phyloP scores from a whole-genome alignment of 1,284 basidiomycete species.

The Pseudozyma thailandica region DNA sequence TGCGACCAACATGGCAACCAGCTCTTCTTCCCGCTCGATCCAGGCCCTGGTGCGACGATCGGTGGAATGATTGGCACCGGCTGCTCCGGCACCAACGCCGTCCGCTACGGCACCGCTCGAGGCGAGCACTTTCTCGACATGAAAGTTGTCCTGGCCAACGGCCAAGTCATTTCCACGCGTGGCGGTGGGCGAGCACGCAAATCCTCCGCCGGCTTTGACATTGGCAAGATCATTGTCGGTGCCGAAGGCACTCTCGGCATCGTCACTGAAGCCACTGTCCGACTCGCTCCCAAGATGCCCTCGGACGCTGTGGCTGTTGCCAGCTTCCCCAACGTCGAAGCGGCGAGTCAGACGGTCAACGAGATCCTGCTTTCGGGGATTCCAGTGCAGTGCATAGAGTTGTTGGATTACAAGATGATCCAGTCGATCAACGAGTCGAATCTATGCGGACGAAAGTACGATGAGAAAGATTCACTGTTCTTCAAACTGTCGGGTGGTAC shows the following conservation, averaged over 20 bases:
- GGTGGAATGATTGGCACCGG: conserved; percentile 86
- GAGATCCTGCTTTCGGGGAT: conserved; percentile 73
- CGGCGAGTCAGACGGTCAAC: conserved; percentile 77
- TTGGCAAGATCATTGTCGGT: conserved; percentile 90
- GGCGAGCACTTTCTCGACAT: conserved; percentile 63
- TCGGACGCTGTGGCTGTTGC: conserved; percentile 72
- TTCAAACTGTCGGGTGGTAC: conserved; percentile 55
- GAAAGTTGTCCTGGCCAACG: conserved; percentile 79
- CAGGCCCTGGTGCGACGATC: conserved; percentile 77
- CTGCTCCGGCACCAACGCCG: conserved; percentile 78
- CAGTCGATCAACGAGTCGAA: conserved; percentile 60
- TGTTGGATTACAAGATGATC: conserved; percentile 60
- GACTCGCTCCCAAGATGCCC: conserved; percentile 82
- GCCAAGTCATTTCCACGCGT: conserved; percentile 92
- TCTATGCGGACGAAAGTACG: conserved; percentile 66
- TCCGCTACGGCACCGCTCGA: conserved; percentile 87
- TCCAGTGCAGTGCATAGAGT: conserved; percentile 72
- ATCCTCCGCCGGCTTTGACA: conserved; percentile 89
- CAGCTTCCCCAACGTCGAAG: conserved; percentile 71
- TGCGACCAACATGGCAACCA: conserved; percentile 78
- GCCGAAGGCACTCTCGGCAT: conserved; percentile 94
- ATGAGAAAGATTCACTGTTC: conserved; percentile 51
- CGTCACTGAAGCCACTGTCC: conserved; percentile 86
- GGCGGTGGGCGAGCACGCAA: conserved; percentile 75
- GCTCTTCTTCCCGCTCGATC: conserved; percentile 84